Base-by-base conservation (phyloP, 805 yeast genomes). In the Candida taoyuanica region DNA sequence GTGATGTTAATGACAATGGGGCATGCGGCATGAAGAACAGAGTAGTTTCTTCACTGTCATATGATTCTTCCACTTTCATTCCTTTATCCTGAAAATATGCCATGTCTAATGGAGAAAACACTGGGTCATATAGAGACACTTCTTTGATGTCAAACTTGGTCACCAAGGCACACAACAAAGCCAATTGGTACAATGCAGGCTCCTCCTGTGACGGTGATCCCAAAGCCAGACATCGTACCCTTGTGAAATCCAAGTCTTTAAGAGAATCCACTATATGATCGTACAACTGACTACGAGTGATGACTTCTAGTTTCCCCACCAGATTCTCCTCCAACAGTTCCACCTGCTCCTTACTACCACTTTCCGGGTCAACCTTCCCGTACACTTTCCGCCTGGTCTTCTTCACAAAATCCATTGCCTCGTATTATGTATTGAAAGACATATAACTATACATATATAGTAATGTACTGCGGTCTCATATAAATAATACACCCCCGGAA, bases 1-100 rank as follows among this genome's bases (percentile, higher is more conserved):
- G n/a, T 29, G 75, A 70, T 1, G 81, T 73, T 14, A 78, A 50
- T 14, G 57, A 64, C 28, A 81, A 58, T 1, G 87, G 85, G 0
- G 89, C 91, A 61, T 85, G 95, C 0, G 94, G 94, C 33, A 85
- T 65, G 51, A 75, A 84, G 55, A 64, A 81, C 2, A 85, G 58
- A 0, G 68, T 62, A 25, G 7, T n/a, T 1, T 43, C 25, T 2
- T 33, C 15, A 1, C 31, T 19, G 2, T 34, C 23, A 30, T 48
- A 48, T 1, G 31, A 29, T 21, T 48, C 44, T 29, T 48, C 48
- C 11, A 46, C 37, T 7, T 17, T 29, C 11, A 55, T 38, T 1
- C 59, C 61, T 27, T 52, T 39, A 2, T 39, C 36, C 5, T 43
- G 30, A 7, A 77, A 56, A 16, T 64, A 49, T 4, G 46, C 50